Evolutionary conservation across 768 basidiomycete species (phyloP), one percentile per base, ranked within the genome.

Genomic region (Lactarius tabidus): DNA sequence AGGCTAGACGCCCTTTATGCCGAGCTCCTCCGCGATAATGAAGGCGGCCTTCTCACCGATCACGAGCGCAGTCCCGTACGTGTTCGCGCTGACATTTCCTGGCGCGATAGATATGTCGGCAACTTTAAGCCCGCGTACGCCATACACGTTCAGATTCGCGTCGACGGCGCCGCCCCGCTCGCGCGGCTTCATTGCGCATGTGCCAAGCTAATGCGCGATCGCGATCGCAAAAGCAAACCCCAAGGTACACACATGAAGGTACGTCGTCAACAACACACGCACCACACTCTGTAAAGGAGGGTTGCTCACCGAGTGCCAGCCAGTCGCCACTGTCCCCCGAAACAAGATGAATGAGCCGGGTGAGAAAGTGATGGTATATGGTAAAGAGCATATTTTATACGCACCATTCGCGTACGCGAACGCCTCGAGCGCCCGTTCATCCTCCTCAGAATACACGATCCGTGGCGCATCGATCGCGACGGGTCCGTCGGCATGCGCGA

Each of bases 181-280:
- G 26, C 80, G 78, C 3, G 84, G 79, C 70, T 86, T 86, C 86
- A 88, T 88, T 0, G 85, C 81, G 64, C 85, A 87, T 0, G 86
- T 87, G 54, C 86, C 86, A n/a, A 85, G 76, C 84, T 60, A 51
- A 51, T 51, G 14, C 6, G 15, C 17, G 12, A 23, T 3, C n/a
- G n/a, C n/a, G n/a, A n/a, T n/a, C n/a, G 14, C 17, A 54, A 33
- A 18, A 15, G 17, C 23, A n/a, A n/a, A n/a, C n/a, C n/a, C n/a
- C n/a, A n/a, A n/a, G n/a, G n/a, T n/a, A n/a, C n/a, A n/a, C 2
- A 2, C 15, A 18, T 20, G n/a, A n/a, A n/a, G n/a, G n/a, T n/a
- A n/a, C n/a, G n/a, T n/a, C n/a, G 20, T 26, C 36, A n/a, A 61
- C 9, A 20, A n/a, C 43, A 10, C n/a, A 23, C 43, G 10, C 43